Conservation (phyloP, 768 basidiomycete genomes). For the Kwoniella europaea region DNA sequence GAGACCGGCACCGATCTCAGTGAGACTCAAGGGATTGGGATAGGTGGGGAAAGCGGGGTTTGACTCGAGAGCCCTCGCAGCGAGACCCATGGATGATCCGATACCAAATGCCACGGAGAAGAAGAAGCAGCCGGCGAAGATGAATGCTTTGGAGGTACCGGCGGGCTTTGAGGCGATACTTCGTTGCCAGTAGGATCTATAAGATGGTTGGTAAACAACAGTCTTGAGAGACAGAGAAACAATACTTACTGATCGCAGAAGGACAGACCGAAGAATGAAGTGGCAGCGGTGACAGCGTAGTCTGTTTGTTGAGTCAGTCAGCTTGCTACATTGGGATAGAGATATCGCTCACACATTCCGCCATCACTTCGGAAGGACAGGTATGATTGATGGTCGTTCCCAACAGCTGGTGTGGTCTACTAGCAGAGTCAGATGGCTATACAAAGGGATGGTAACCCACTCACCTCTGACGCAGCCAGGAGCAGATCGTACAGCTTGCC, state of each 20-base stretch:
- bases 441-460: not conserved
- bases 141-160: slow-evolving; percentile 17
- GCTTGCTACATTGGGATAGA: not conserved
- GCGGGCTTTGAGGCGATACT: slow-evolving; percentile 17
- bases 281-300: slow-evolving; percentile 17
- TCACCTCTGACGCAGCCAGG: slow-evolving; percentile 11
- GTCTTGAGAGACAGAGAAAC: not conserved
- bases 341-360: slow-evolving; percentile 17
- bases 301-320: slow-evolving; percentile 1
- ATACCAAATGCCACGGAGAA: slow-evolving; percentile 19
- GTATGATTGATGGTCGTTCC: slow-evolving; percentile 14
- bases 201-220: not conserved
- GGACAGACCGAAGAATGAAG: slow-evolving; percentile 13
- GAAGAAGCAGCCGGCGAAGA: slow-evolving; percentile 24
- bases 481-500: slow-evolving; percentile 21
- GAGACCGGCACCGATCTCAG: slow-evolving; percentile 19
- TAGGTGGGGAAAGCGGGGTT: slow-evolving; percentile 18
- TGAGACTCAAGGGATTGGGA: slow-evolving; percentile 8
- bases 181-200: slow-evolving; percentile 19
- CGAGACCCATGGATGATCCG: slow-evolving; percentile 20
- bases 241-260: slow-evolving; percentile 17
- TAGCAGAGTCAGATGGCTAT: not conserved
- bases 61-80: slow-evolving; percentile 11
- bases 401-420: slow-evolving; percentile 10
- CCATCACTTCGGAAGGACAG: slow-evolving; percentile 15